Percentiles rank a stretch among this genome's conserved stretches.
Evolutionary conservation across 2,329 filamentous ascomycete species (phyloP).

Genomic region (Capronia americana): DNA sequence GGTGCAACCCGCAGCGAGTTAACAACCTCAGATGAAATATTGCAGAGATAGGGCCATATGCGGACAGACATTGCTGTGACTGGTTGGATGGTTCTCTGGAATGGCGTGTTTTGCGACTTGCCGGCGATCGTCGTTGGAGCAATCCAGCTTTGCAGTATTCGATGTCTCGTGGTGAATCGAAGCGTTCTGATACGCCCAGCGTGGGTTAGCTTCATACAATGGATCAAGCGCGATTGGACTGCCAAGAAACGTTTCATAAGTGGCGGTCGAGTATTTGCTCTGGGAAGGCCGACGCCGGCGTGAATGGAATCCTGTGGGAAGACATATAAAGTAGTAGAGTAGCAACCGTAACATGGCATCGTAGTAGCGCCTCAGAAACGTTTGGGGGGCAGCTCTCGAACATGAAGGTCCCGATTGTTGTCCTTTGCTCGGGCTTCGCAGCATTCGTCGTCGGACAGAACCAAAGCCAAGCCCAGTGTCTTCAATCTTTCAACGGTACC

Average conservation of each 20-base stretch:
- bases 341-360: background rate
- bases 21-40: background rate
- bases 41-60: background rate
- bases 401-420: background rate
- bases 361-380: background rate
- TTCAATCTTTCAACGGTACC: constrained; percentile 16
- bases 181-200: background rate
- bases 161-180: background rate
- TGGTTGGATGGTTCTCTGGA: background rate
- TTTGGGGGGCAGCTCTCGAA: background rate
- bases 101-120: background rate
- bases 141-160: background rate
- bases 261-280: background rate
- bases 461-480: constrained; percentile 1
- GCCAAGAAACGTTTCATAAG: constrained; percentile 4
- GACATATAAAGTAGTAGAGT: background rate
- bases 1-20: background rate
- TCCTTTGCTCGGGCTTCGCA: constrained; percentile 1
- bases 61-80: background rate
- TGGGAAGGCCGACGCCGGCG: background rate
- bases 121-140: background rate
- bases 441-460: constrained; percentile 1
- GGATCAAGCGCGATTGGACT: background rate
- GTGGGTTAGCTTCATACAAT: background rate
- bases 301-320: background rate